phyloP scores from a whole-genome alignment of 768 basidiomycete genomes.

The Suillus occidentalis region DNA sequence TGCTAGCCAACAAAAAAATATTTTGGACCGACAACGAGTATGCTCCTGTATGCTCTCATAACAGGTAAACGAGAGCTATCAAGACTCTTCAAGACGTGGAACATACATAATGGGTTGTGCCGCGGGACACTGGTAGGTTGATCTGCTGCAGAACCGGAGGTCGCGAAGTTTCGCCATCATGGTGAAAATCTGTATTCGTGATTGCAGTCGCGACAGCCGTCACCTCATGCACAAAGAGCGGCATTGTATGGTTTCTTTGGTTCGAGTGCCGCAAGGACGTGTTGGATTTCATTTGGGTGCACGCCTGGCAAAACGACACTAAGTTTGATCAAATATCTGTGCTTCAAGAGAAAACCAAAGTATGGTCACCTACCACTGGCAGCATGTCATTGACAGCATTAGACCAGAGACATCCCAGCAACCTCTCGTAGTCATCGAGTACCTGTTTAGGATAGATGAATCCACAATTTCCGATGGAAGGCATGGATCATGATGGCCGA shows the following conservation, averaged over 20 bases:
- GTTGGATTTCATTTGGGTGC: neutral
- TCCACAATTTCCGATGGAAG: neutral
- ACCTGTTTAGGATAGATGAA: constrained; percentile 2
- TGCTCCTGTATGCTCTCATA: neutral
- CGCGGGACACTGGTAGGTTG: neutral
- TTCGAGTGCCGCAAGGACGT: neutral
- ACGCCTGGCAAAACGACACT: neutral
- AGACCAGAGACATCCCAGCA: neutral
- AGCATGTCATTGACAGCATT: neutral
- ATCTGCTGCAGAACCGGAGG: neutral
- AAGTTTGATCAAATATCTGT: neutral
- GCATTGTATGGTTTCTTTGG: neutral
- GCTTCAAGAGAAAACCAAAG: neutral
- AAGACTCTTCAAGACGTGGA: neutral
- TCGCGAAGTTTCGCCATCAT: neutral
- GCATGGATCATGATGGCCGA: no score
- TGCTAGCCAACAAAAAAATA: neutral
- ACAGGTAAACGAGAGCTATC: neutral
- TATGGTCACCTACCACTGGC: neutral
- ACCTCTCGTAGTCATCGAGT: neutral
- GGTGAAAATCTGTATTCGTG: neutral
- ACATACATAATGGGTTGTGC: neutral
- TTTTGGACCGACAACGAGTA: neutral
- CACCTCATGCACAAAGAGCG: neutral
- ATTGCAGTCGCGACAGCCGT: no score